Percentiles rank a stretch among this genome's conserved stretches.
These are phyloP conservation scores for Pythium inflatum DNA, from an alignment of 352 stramenopile genomes.

Conservation along the genomic window DNA sequence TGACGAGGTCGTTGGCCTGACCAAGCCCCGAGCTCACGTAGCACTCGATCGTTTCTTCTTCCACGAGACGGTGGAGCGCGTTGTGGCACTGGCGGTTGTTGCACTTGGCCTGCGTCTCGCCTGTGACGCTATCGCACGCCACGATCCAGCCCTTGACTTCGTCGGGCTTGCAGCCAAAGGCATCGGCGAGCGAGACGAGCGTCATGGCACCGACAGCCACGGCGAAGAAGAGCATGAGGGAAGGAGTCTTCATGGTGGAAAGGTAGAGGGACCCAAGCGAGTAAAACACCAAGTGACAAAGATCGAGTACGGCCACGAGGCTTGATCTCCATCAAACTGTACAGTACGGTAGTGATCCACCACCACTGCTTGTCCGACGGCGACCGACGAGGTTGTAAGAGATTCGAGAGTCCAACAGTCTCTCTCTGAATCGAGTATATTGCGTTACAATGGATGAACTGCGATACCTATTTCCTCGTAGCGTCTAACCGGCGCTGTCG, in stretches of 20 bases:
- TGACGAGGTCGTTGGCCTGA: conserved; percentile 41
- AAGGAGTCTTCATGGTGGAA: conserved; percentile 34
- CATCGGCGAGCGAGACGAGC: background rate
- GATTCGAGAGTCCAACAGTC: too few relatives aligned
- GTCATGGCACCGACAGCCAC: background rate
- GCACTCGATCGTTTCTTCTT: conserved; percentile 45
- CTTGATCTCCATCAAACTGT: too few relatives aligned
- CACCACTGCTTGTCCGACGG: too few relatives aligned
- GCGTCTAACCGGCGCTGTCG: too few relatives aligned
- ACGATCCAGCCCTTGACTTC: conserved; percentile 36
- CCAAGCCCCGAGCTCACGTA: conserved; percentile 43
- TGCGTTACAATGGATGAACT: too few relatives aligned
- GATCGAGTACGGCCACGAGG: too few relatives aligned
- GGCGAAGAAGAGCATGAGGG: background rate
- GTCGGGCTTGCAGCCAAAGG: conserved; percentile 28
- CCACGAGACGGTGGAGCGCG: conserved; percentile 46
- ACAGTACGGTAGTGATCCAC: too few relatives aligned
- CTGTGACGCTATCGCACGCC: conserved; percentile 41
- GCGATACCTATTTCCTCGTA: too few relatives aligned
- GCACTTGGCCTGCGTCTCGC: conserved; percentile 45
- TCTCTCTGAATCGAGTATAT: too few relatives aligned
- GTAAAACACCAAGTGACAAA: too few relatives aligned
- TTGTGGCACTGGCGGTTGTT: conserved; percentile 39
- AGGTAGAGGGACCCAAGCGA: too few relatives aligned
- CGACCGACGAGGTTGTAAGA: too few relatives aligned